Evolutionary conservation across 345 rosid species (phyloP).

Genomic region (Eucalyptus paniculata): DNA sequence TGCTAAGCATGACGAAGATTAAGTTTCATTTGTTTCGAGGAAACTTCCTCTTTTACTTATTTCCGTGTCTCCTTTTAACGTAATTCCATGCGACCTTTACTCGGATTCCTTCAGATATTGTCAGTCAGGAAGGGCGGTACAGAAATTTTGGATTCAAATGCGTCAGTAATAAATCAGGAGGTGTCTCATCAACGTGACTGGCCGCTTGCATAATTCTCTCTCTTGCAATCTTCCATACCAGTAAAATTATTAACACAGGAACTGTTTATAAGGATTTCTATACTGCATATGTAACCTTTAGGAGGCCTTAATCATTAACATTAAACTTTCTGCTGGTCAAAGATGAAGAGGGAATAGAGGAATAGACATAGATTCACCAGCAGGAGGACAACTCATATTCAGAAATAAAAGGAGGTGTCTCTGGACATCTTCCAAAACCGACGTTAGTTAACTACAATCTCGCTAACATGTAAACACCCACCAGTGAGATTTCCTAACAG

Average conservation of each 20-base stretch:
- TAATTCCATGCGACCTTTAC: too few species aligned
- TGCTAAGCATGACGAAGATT: too few species aligned
- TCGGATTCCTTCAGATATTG: neutral
- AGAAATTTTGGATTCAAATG: neutral
- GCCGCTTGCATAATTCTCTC: neutral
- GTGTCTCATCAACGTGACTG: neutral
- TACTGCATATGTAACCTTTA: too few species aligned
- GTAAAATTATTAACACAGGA: neutral
- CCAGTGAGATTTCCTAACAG: neutral
- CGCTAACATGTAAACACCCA: neutral
- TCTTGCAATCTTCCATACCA: neutral
- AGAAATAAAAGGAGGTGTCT: neutral
- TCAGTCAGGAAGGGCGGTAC: neutral
- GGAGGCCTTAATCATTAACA: neutral
- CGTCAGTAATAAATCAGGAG: neutral
- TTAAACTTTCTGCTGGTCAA: neutral
- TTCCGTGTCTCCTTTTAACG: too few species aligned
- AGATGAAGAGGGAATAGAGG: neutral
- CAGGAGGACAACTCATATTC: neutral
- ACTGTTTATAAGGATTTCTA: too few species aligned
- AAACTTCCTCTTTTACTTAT: too few species aligned
- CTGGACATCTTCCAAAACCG: neutral
- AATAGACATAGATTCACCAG: neutral
- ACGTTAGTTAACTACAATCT: neutral
- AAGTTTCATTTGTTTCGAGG: too few species aligned